phyloP scores from a whole-genome alignment of 768 basidiomycete species.

The Auricularia cornea region DNA sequence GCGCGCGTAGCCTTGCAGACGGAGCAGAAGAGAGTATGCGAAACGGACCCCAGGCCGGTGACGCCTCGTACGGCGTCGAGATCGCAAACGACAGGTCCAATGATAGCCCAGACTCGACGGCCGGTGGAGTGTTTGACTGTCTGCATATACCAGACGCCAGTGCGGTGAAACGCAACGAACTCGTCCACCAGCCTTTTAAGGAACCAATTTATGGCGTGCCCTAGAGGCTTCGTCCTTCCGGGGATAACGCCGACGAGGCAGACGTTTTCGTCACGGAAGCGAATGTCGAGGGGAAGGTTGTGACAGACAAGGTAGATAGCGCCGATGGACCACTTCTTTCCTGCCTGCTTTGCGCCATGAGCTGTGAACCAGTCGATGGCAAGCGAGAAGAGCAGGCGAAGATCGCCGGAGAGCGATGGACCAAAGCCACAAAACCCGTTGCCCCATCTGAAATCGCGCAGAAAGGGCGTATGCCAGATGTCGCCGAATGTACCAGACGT shows the following conservation, averaged over 20 bases:
- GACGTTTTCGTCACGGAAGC: background rate
- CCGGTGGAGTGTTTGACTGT: background rate
- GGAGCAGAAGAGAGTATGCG: background rate
- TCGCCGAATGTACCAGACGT: background rate
- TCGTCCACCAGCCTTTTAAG: background rate
- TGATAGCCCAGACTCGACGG: background rate
- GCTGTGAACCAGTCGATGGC: background rate
- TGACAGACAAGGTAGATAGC: background rate
- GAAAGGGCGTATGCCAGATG: background rate
- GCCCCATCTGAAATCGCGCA: background rate
- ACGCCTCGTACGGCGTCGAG: conserved; percentile 2
- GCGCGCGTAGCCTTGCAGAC: background rate
- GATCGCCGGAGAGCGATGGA: background rate
- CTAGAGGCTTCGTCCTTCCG: background rate
- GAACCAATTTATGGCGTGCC: background rate
- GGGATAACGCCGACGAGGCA: background rate
- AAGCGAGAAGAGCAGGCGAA: background rate
- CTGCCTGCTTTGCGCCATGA: background rate
- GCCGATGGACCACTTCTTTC: background rate
- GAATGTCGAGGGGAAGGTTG: background rate
- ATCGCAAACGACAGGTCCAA: conserved; percentile 3
- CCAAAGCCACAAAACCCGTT: background rate
- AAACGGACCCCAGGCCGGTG: background rate
- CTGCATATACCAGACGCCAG: background rate
- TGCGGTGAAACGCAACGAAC: background rate